These are phyloP conservation scores for Phytophthora sp. DNA, from an alignment of 352 stramenopile genomes.

Conservation along the genomic window DNA sequence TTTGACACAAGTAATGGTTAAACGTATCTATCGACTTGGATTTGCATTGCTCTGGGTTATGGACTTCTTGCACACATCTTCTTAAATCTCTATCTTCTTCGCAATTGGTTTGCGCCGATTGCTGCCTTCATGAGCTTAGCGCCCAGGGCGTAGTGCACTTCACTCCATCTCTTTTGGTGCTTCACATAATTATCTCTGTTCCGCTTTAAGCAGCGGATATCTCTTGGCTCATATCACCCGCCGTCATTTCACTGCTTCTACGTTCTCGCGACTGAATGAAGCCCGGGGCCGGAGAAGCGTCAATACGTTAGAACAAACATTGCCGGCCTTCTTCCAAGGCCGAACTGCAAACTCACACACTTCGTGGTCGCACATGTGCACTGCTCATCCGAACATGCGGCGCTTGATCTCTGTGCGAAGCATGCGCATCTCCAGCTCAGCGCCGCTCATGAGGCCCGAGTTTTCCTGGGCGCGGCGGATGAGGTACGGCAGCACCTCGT, in stretches of 20 bases:
- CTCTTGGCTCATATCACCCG: constrained; percentile 4
- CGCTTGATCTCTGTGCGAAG: constrained; percentile 75
- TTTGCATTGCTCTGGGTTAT: constrained; percentile 16
- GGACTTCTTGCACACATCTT: constrained; percentile 17
- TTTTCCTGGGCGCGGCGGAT: constrained; percentile 98
- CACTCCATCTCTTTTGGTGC: background rate
- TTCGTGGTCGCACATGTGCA: background rate
- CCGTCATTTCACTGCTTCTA: constrained; percentile 19
- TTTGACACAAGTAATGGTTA: constrained; percentile 9
- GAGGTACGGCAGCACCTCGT: constrained; percentile 97
- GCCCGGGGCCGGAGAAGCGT: constrained; percentile 7
- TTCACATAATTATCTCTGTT: constrained; percentile 13
- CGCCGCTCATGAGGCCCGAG: constrained; percentile 88
- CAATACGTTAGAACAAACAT: constrained; percentile 31
- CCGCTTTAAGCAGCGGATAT: background rate
- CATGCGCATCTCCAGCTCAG: constrained; percentile 76
- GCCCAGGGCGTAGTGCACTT: background rate
- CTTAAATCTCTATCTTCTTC: constrained; percentile 19
- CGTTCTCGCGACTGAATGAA: constrained; percentile 13
- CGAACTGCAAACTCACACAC: constrained; percentile 30
- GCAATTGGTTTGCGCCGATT: background rate
- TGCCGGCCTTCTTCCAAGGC: constrained; percentile 25
- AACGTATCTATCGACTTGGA: constrained; percentile 24
- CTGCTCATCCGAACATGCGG: constrained; percentile 46
- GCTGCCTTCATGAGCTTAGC: constrained; percentile 1